Base-by-base conservation (phyloP, 805 yeast genomes). In the Wickerhamomyces xylosicus region DNA sequence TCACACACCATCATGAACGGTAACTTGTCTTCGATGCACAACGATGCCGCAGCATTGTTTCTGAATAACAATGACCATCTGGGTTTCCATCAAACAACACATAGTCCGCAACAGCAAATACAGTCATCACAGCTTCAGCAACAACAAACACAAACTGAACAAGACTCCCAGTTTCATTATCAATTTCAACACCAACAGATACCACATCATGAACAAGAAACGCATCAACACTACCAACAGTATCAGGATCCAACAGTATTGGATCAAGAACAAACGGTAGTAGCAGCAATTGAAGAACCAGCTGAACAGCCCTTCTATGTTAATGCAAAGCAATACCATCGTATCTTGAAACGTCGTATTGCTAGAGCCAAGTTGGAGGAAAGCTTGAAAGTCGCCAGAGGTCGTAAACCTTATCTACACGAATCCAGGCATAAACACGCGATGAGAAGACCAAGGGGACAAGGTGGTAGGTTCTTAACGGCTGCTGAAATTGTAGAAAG, bases 371-470 rank as follows among this genome's bases (percentile, higher is more conserved):
- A 79, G 58, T 69, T 92, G 31, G 97, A 92, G 54, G 97, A 92
- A 55, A 75, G 78, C 34, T 69, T 90, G 46, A 82, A 85, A 54
- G 84, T 84, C 4, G 89, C 92, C 15, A 73, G 95, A 46, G 94
- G 94, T 15, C 75, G 97, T 51, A 81, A 82, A 56, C 97, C 97
- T 11, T 90, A 94, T 59, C 61, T 92, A 37, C 99, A 92, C 57
- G 98, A 92, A 61, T 85, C 96, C 16, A 72, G 99, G 52, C 99
- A 92, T 59, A 90, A 92, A 58, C 99, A 92, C 59, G 99, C 99
- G 3, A 92, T 92, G 98, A 74, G 97, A 56, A 74, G 99, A 58
- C 97, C 98, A 14, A 76, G 99, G 50, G 99, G 99, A 20, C 97
- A 92, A 63, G 98, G 98, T 25, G 99, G 99, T 6, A 69, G 99